Base-by-base conservation (phyloP, 495 filamentous ascomycete species). In the Hypoxylon cercidicola region DNA sequence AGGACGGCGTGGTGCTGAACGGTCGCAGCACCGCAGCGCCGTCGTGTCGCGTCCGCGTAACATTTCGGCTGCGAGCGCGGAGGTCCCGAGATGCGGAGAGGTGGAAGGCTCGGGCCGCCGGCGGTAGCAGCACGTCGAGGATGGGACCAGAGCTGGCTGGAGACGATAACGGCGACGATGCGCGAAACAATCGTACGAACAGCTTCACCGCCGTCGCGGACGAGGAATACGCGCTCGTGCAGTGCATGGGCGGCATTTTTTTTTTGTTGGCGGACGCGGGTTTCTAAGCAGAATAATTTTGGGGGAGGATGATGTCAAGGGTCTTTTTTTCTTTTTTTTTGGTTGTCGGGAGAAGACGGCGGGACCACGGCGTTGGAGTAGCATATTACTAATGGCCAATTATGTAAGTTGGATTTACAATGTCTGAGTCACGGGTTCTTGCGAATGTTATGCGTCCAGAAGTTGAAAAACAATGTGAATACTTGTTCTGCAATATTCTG, bases 231-330 rank as follows among this genome's bases (percentile, higher is more conserved):
- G 59, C 66, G 59, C 78, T 73, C 61, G 64, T 43, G 60, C 79
- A 79, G 40, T 46, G 62, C 61, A 76, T 32, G 7, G 59, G 49
- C 55, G 69, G 71, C 77, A 78, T 80, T 62, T 67, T 51, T 25
- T 62, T 41, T n/a, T 10, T 15, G 13, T 41, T 44, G 7, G 19
- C 16, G 43, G 11, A 34, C 6, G 40, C 40, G 44, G 48, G 43
- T 71, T 74, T 66, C 58, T 70, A 70, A 69, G 68, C 57, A 66
- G 74, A 70, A 74, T 67, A 67, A 55, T 59, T 59, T 50, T 53
- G 30, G 20, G 25, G 65, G 70, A 70, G 72, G 66, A 76, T 79
- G 78, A 80, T 79, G 76, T 80, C 78, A 78, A 66, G 45, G 52
- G 53, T 46, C 40, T 48, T 19, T 61, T 53, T 34, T 67, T 52